Conservation (phyloP, 495 filamentous ascomycete genomes). For the Neurospora sp. region DNA sequence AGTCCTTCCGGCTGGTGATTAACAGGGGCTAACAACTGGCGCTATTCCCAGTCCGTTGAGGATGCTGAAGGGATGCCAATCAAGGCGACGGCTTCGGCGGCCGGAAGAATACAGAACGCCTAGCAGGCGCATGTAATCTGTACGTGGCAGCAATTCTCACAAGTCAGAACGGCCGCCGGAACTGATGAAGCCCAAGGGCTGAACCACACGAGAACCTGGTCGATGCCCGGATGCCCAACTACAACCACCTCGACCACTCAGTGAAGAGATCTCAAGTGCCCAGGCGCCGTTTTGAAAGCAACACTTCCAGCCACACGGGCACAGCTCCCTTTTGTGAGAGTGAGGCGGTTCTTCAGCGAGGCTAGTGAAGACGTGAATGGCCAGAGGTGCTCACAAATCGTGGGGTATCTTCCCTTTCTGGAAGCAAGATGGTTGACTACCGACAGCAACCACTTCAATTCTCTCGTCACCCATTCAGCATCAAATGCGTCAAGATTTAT, state of each 20-base stretch:
- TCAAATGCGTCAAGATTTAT: not conserved
- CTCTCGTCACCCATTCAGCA: not conserved
- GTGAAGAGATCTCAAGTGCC: not conserved
- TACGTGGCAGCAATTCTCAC: not conserved
- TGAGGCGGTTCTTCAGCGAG: constrained; percentile 4
- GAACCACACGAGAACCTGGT: not conserved
- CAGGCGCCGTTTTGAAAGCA: not conserved
- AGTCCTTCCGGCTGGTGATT: not conserved
- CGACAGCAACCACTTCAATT: constrained; percentile 1
- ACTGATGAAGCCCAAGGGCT: not conserved
- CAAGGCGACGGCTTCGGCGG: not conserved
- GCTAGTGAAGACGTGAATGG: constrained; percentile 1
- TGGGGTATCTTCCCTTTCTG: constrained; percentile 7
- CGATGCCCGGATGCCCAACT: constrained; percentile 21
- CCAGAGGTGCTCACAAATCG: constrained; percentile 1
- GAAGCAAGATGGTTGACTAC: not conserved
- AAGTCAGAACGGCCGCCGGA: not conserved
- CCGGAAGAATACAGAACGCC: not conserved
- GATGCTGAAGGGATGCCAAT: not conserved
- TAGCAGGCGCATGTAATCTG: not conserved
- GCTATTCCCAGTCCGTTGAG: not conserved
- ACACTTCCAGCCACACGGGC: not conserved
- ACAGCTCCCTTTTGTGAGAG: constrained; percentile 6
- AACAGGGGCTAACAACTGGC: not conserved
- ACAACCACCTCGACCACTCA: constrained; percentile 1